Evolutionary conservation across 768 basidiomycete genomes (phyloP).

Genomic region (Suillus paluster): DNA sequence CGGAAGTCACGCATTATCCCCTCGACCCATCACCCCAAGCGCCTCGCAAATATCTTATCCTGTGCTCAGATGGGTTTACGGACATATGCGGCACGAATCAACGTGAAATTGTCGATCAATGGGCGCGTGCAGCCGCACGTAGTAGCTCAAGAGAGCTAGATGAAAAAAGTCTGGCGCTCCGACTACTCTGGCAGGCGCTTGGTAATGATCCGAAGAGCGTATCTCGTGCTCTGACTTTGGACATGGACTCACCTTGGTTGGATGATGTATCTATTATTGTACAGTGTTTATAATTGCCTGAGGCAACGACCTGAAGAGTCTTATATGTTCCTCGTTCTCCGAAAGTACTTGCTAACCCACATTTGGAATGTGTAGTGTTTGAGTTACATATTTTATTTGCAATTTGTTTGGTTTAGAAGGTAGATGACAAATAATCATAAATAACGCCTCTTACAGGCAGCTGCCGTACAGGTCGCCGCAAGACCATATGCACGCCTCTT

Average conservation of each 20-base stretch:
- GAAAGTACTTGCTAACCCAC: constrained; percentile 10
- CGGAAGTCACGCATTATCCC: constrained; percentile 64
- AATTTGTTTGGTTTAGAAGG: constrained; percentile 12
- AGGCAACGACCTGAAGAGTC: background rate
- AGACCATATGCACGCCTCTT: background rate
- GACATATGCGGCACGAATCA: constrained; percentile 60
- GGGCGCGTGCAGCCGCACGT: constrained; percentile 35
- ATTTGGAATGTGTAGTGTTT: constrained; percentile 6
- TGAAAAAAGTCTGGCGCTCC: constrained; percentile 50
- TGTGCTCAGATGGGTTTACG: constrained; percentile 70
- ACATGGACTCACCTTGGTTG: constrained; percentile 68
- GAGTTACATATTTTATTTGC: constrained; percentile 8
- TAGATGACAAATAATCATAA: constrained; percentile 16
- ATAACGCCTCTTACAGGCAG: constrained; percentile 8
- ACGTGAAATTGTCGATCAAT: constrained; percentile 50
- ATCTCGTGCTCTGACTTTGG: constrained; percentile 62
- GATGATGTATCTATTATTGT: constrained; percentile 73
- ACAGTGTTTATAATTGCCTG: constrained; percentile 47
- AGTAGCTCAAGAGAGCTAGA: constrained; percentile 10
- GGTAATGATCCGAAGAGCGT: constrained; percentile 59
- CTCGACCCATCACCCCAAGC: constrained; percentile 37
- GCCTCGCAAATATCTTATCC: constrained; percentile 57
- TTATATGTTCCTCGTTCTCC: background rate
- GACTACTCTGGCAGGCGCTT: constrained; percentile 57
- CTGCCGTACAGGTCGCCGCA: background rate